Conservation (phyloP, 2,329 filamentous ascomycete genomes). For the Periconia sp. region DNA sequence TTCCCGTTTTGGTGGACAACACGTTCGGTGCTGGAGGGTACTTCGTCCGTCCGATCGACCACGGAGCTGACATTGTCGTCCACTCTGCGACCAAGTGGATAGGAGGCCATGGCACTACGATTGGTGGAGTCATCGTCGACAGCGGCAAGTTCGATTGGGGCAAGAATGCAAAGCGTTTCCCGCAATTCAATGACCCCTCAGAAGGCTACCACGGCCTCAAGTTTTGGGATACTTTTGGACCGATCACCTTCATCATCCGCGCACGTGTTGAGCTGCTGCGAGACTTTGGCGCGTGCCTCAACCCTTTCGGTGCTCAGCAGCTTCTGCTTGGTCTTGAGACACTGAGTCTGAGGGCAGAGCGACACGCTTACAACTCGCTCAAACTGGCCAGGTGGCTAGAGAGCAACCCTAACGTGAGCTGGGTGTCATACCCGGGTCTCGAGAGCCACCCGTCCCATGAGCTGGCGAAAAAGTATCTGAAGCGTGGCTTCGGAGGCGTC, state of each 20-base stretch:
- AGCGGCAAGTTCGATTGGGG: constrained; percentile 95
- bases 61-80: constrained; percentile 91
- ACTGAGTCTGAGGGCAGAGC: constrained; percentile 81
- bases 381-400: constrained; percentile 83
- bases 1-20: constrained; percentile 75
- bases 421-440: constrained; percentile 93
- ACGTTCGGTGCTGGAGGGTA: constrained; percentile 94
- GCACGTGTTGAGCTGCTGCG: constrained; percentile 89
- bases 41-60: constrained; percentile 83
- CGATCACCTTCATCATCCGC: constrained; percentile 81
- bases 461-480: constrained; percentile 85
- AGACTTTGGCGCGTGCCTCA: constrained; percentile 81
- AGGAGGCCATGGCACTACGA: constrained; percentile 90
- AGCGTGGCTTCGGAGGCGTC: constrained; percentile 85
- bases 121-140: constrained; percentile 85
- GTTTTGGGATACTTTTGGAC: constrained; percentile 92
- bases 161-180: constrained; percentile 81
- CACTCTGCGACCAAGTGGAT: constrained; percentile 98
- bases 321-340: constrained; percentile 90
- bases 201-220: constrained; percentile 92
- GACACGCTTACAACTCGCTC: constrained; percentile 84
- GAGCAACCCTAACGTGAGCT: constrained; percentile 80
- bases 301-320: constrained; percentile 92
- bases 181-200: constrained; percentile 87
- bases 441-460: constrained; percentile 80